A percentile compares a stretch with the other conserved stretches of the same genome.
phyloP scores from a whole-genome alignment of 2,329 filamentous ascomycete genomes.

The Trichophyton rubrum region DNA sequence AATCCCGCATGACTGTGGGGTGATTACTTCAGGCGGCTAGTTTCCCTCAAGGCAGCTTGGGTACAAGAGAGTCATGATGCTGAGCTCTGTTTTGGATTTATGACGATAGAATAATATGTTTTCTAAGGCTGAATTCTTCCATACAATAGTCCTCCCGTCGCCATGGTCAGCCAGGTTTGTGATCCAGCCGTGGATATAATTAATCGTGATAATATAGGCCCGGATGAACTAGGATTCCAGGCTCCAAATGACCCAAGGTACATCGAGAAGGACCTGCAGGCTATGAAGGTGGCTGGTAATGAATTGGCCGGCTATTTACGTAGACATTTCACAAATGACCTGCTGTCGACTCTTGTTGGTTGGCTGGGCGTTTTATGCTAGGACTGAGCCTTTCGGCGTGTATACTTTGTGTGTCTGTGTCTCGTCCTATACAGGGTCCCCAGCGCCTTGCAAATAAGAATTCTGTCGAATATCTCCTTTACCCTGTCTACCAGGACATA shows the following conservation, averaged over 20 bases:
- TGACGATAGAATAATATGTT: neutral
- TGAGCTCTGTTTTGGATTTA: neutral
- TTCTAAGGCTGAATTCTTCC: conserved; percentile 1
- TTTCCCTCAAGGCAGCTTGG: neutral
- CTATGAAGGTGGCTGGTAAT: neutral
- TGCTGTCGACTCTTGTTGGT: neutral
- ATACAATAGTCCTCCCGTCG: neutral
- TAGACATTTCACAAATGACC: neutral
- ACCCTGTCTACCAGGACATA: neutral
- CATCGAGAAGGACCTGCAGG: neutral
- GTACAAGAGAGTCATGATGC: neutral
- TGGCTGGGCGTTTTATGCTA: neutral
- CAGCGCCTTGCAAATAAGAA: neutral
- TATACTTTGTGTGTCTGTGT: neutral
- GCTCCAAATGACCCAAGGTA: neutral
- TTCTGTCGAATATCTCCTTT: neutral
- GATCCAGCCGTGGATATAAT: neutral
- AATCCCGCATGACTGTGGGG: neutral
- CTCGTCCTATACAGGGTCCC: neutral
- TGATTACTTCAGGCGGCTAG: neutral
- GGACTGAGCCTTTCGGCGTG: neutral
- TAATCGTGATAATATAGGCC: neutral
- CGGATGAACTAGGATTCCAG: neutral
- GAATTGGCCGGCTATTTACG: neutral
- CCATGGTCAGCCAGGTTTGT: neutral